Percentiles rank a stretch among this genome's conserved stretches.
Conservation (phyloP, 192 early-diverging fungal genomes). For the Mortierella antarctica region DNA sequence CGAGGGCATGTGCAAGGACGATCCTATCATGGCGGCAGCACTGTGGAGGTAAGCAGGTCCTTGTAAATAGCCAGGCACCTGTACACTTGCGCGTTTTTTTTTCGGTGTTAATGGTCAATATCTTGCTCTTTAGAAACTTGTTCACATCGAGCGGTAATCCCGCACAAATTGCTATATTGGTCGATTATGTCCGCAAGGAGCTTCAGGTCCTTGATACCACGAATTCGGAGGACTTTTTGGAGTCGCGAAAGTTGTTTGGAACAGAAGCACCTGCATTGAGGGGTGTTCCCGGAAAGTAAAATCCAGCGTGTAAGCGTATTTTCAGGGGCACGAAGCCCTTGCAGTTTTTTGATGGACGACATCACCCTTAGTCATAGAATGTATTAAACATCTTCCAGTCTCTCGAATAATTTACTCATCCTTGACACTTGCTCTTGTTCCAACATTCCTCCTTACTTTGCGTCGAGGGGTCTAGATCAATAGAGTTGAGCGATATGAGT, state of each 20-base stretch:
- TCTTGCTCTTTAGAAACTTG: conserved; percentile 32
- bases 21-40: conserved; percentile 90
- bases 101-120: neutral
- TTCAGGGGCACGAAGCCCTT: neutral
- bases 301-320: neutral
- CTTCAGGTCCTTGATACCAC: conserved; percentile 54
- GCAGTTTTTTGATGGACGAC: neutral
- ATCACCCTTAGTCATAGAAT: neutral
- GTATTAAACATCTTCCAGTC: no score
- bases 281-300: conserved; percentile 53
- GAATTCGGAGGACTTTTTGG: conserved; percentile 44
- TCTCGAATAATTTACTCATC: no score
- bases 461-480: conserved; percentile 14
- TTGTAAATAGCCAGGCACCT: neutral
- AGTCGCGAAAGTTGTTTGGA: conserved; percentile 36
- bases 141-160: conserved; percentile 51
- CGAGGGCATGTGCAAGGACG: conserved; percentile 87
- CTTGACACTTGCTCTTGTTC: no score
- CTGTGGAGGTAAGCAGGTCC: conserved; percentile 75
- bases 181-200: conserved; percentile 55
- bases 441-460: neutral
- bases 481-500: neutral
- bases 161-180: conserved; percentile 46
- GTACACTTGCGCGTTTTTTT: no score
- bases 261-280: conserved; percentile 30